A percentile compares a stretch with the other conserved stretches of the same genome.
Evolutionary conservation across 163 green algal species (phyloP).

Genomic region (Chlorella variabilis): DNA sequence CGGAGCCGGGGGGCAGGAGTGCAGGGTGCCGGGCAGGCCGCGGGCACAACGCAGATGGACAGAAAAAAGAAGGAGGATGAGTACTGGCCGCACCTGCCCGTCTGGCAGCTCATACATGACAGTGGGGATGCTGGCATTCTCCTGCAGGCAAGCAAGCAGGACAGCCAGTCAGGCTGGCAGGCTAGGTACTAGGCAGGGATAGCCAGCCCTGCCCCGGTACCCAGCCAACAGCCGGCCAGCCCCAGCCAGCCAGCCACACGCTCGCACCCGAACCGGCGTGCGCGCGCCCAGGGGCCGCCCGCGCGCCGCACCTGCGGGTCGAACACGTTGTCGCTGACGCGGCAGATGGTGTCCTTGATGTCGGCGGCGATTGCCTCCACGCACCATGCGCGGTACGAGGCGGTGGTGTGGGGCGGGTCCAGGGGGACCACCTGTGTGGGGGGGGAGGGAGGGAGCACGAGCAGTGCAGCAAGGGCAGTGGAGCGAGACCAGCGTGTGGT

Average conservation of each 20-base stretch:
- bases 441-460: background rate
- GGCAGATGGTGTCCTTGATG: conserved; percentile 89
- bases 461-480: too few relatives aligned
- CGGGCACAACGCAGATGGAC: too few relatives aligned
- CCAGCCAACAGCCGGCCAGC: too few relatives aligned
- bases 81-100: conserved; percentile 58
- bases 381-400: conserved; percentile 26
- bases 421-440: conserved; percentile 9
- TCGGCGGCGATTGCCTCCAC: conserved; percentile 79
- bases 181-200: too few relatives aligned
- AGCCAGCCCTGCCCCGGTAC: too few relatives aligned
- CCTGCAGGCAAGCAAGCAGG: conserved; percentile 18
- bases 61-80: background rate
- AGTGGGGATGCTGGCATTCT: conserved; percentile 84
- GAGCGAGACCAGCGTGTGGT: background rate
- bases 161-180: too few relatives aligned
- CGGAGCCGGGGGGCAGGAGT: too few relatives aligned
- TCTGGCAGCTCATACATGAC: conserved; percentile 94
- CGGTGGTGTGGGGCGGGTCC: background rate
- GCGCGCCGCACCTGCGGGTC: too few relatives aligned
- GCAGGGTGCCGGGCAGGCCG: too few relatives aligned
- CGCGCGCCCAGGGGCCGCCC: too few relatives aligned
- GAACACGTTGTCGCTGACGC: conserved; percentile 74
- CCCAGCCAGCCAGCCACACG: background rate
- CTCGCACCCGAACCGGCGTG: background rate